These are phyloP conservation scores for Neurospora sp. DNA, from an alignment of 495 filamentous ascomycete genomes.

Conservation along the genomic window DNA sequence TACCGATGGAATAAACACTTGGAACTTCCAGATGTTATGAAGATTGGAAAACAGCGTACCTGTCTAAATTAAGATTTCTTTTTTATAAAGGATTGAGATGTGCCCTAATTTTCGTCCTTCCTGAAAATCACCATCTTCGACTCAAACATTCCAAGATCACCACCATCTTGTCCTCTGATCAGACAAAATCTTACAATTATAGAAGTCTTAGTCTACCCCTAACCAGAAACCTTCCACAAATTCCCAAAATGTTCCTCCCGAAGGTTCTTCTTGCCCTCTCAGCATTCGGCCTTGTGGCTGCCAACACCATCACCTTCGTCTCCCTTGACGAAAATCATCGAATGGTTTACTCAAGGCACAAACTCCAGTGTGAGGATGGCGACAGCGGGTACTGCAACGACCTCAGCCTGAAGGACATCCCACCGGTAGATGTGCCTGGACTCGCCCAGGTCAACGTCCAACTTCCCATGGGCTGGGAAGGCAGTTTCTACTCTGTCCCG, in stretches of 20 bases:
- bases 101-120: neutral
- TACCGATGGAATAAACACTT: neutral
- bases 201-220: too few relatives aligned
- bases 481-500: conserved; percentile 36
- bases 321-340: conserved; percentile 37
- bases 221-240: conserved; percentile 3
- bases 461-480: conserved; percentile 34
- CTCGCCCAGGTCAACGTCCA: conserved; percentile 15
- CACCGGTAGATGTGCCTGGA: conserved; percentile 21
- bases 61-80: neutral
- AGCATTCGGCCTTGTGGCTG: conserved; percentile 22
- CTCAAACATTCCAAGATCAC: neutral
- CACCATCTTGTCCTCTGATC: neutral
- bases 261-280: conserved; percentile 16
- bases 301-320: conserved; percentile 37
- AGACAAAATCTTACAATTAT: neutral
- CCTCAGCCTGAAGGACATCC: conserved; percentile 13
- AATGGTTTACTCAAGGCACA: conserved; percentile 30
- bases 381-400: neutral
- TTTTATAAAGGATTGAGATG: neutral
- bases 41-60: neutral
- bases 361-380: neutral
- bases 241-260: conserved; percentile 25
- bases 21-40: neutral
- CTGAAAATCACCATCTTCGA: neutral